Evolutionary conservation across 179 eudicot species (phyloP), one percentile per base, ranked within the genome.

Genomic region (Camellia oleifera): DNA sequence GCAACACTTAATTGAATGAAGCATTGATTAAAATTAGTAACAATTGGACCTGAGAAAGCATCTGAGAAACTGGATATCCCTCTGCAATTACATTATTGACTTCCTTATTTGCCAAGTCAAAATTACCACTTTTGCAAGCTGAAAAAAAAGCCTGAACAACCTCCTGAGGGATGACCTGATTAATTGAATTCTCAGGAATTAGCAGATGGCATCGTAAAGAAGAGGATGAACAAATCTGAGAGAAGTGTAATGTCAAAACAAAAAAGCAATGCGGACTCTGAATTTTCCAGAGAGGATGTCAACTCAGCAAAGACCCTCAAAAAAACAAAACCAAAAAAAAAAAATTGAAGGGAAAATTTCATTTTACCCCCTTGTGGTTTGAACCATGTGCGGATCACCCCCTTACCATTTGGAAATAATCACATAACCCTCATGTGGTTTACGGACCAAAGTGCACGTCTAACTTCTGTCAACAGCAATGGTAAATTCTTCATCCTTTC

Each of bases 21-120:
- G 64, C 26, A 11, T 68, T 61, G 1, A 40, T 40, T 18, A 42
- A 65, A 62, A 67, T 53, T 44, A 15, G 9, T 17, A 44, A 56
- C 4, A 54, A 69, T 12, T 77, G 65, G 12, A 95, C 98, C 97
- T 95, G 98, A 63, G 94, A 91, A 65, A 93, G 87, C 89, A 95
- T 88, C 89, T 93, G 97, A 80, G 97, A 93, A 82, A 85, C 95
- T 68, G 98, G 98, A 86, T 93, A 92, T 73, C 98, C 98, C 84
- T 95, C 97, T 60, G 93, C 90, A 75, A 95, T 91, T 32, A 89
- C 84, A 85, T 93, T 87, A 78, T 87, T 86, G 62, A 93, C 97
- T 86, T 92, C 95, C 85, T 89, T 91, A 87, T 93, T 90, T 75
- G 97, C 97, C 82, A 79, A 61, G 83, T 95, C 97, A 83, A 95